Evolutionary conservation across 805 yeast species (phyloP).

Genomic region (Zygosaccharomyces kombuchaensis): DNA sequence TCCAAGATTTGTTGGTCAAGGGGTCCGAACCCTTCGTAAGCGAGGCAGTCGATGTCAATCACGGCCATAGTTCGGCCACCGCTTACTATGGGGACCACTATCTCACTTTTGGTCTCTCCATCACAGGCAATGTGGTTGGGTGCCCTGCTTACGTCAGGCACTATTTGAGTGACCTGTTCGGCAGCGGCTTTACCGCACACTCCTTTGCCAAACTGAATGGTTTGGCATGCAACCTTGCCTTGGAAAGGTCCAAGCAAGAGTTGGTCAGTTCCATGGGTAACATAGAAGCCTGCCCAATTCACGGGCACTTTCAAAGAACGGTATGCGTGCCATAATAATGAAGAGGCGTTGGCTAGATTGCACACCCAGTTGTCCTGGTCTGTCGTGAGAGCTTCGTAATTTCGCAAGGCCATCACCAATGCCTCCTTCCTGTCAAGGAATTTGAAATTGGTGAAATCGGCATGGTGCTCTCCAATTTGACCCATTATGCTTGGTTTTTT

Average conservation of each 20-base stretch:
- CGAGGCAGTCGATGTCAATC: conserved; percentile 78
- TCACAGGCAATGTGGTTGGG: conserved; percentile 98
- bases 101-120: conserved; percentile 88
- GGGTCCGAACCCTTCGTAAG: conserved; percentile 59
- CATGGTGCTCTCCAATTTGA: conserved; percentile 47
- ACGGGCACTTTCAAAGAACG: conserved; percentile 53
- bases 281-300: conserved; percentile 94
- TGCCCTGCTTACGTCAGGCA: conserved; percentile 67
- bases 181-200: conserved; percentile 88
- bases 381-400: conserved; percentile 59
- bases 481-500: not conserved
- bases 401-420: conserved; percentile 51
- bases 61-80: conserved; percentile 59
- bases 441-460: conserved; percentile 61
- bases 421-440: conserved; percentile 45
- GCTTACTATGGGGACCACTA: conserved; percentile 75
- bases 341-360: conserved; percentile 80
- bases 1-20: conserved; percentile 59
- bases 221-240: conserved; percentile 95
- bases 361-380: conserved; percentile 82
- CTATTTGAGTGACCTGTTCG: conserved; percentile 59
- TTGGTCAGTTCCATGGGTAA: conserved; percentile 30
- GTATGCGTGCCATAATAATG: conserved; percentile 85
- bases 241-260: conserved; percentile 88
- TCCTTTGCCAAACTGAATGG: conserved; percentile 71